Base-by-base conservation (phyloP, 2,329 filamentous ascomycete species). In the Parascedosporium putredinis region DNA sequence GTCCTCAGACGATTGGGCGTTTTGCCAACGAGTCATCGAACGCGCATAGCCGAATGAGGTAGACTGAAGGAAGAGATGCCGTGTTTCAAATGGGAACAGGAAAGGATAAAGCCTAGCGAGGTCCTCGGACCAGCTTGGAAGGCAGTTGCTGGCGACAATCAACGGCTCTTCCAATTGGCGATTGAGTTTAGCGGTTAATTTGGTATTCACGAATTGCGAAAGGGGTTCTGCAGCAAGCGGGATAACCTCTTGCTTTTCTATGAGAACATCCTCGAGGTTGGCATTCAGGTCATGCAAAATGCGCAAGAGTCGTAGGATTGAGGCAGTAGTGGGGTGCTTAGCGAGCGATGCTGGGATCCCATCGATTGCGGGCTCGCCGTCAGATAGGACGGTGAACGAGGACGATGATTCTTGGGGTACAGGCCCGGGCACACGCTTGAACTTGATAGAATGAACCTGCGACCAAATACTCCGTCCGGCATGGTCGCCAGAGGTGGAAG, bases 11-110 rank as follows among this genome's bases (percentile, higher is more conserved):
- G 81, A 79, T 62, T 96, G 89, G 1, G 87, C 83, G 60, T 88
- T 95, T 67, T 97, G 93, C 94, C 94, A 98, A 63, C 91, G 81
- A 52, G 85, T 86, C 93, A 98, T 97, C 16, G 93, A 96, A 54
- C 93, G 81, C 38, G 91, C 91, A 70, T 98, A 98, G 20, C 93
- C 93, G 62, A 98, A 98, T 0, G 93, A 96, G 0, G 94, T 98
- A 2, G 91, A 98, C 67, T 97, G 93, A 29, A 98, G 71, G 75
- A 98, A 98, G 33, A 98, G 73, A 66, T 98, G 91, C 10, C 93
- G 83, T 1, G 93, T 97, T 71, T 98, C 93, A 60, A 98, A 98
- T 2, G 93, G 93, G 64, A 98, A 98, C 10, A 98, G 71, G 75
- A 98, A 98, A 1, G 93, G 91, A 62, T 96, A 98, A 1, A 94